Evolutionary conservation across 2,329 filamentous ascomycete species (phyloP).

Genomic region (Botrytis hyacinthi): DNA sequence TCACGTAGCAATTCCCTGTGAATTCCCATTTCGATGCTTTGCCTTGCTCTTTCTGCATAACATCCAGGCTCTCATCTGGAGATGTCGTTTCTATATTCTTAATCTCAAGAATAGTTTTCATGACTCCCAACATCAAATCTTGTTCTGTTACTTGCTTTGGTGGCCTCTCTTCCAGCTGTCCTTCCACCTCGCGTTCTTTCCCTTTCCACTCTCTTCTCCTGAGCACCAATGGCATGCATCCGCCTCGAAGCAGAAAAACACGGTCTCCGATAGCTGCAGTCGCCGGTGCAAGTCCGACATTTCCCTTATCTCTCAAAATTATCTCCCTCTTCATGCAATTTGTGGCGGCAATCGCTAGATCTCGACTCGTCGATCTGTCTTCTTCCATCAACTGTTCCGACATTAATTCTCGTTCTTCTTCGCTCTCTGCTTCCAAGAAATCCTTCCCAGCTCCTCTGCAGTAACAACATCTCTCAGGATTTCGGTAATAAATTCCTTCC

Average conservation of each 20-base stretch:
- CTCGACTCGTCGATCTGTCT: accelerated
- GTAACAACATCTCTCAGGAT: no score
- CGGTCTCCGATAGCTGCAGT: neutral
- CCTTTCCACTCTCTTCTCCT: neutral
- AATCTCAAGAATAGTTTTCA: neutral
- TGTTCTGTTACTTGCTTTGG: neutral
- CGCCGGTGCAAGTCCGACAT: neutral
- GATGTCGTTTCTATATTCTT: neutral
- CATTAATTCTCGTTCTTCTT: no score
- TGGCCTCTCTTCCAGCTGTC: neutral
- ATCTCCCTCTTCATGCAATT: neutral
- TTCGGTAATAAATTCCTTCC: no score
- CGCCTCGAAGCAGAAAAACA: neutral
- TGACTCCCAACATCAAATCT: neutral
- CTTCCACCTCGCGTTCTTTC: neutral
- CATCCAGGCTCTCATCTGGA: neutral
- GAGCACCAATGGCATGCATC: neutral
- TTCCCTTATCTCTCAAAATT: neutral
- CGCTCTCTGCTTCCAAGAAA: neutral
- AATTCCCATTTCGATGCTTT: neutral
- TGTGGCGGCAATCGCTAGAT: neutral
- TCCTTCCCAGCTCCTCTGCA: neutral
- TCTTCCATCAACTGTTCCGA: no score
- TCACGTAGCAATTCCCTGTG: neutral
- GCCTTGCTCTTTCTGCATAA: neutral